Base-by-base conservation (phyloP, 164 flowering plant species). In the Sextonia rubra region DNA sequence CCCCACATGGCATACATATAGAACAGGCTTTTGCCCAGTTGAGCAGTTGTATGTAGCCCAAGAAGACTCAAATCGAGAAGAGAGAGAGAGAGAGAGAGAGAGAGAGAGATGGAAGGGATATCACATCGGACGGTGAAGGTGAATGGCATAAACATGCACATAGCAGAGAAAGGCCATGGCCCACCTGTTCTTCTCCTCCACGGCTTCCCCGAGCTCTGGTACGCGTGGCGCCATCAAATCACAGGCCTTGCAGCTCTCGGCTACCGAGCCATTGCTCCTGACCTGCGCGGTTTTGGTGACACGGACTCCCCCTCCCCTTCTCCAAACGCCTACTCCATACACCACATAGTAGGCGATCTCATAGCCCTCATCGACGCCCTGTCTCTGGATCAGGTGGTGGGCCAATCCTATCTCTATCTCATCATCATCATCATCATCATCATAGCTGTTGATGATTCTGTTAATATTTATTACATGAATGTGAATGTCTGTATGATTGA, bases 301-400 rank as follows among this genome's bases (percentile, higher is more conserved):
- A 81, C 90, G 24, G 89, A 88, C 61, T 85, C 83, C 3, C 87
- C 90, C 0, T 5, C 44, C 0, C 47, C 76, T 3, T 72, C 75
- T 0, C 20, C 74, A 22, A 5, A 64, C 17, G 60, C 61, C 69
- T 89, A 88, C 85, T 87, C 92, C 29, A 14, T 32, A 44, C 70
- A 82, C 37, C 84, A 87, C 64, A 69, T 88, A 1, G 88, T 87
- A 12, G 97, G 92, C 4, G 97, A 89, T 61, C 72, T 90, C 32
- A 70, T 89, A 8, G 91, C 78, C 1, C 85, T 92, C 20, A 68
- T 92, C 12, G 90, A 89, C 64, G 70, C 77, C 3, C 80, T 90
- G 15, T 91, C 75, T 75, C 62, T 73, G 62, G 72, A 74, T 14
- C 49, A 74, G 79, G 65, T 62, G 69, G 66, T 8, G 44, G 44